These are phyloP conservation scores for Pulchroboletus neoregius DNA, from an alignment of 1,284 basidiomycete species.

Conservation along the genomic window DNA sequence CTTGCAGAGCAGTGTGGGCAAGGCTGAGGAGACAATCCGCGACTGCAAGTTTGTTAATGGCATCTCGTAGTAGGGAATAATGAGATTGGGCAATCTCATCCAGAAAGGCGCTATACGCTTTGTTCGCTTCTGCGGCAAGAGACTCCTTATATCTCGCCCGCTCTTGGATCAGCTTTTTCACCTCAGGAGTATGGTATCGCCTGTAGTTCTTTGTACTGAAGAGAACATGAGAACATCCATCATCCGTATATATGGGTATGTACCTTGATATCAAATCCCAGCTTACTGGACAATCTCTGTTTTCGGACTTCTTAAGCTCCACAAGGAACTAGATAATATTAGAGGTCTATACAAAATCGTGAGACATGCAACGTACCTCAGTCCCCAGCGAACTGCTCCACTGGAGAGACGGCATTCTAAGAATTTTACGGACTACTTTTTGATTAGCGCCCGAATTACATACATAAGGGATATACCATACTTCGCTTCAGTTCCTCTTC, in stretches of 20 bases:
- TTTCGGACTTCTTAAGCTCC: conserved; percentile 73
- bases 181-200: conserved; percentile 80
- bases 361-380: conserved; percentile 50
- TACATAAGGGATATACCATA: conserved; percentile 29
- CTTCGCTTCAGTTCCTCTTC: conserved; percentile 70
- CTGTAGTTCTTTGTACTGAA: conserved; percentile 69
- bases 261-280: conserved; percentile 82
- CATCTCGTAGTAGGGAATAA: conserved; percentile 69
- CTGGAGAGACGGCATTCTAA: conserved; percentile 74
- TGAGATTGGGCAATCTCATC: conserved; percentile 60
- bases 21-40: conserved; percentile 78
- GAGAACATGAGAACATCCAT: conserved; percentile 10
- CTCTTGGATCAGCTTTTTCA: conserved; percentile 65
- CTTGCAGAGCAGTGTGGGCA: conserved; percentile 65
- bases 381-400: conserved; percentile 68
- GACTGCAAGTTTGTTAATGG: conserved; percentile 73
- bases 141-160: conserved; percentile 77
- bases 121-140: conserved; percentile 63
- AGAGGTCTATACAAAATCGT: neutral
- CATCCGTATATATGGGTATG: conserved; percentile 5
- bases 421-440: conserved; percentile 60
- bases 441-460: conserved; percentile 8
- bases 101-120: conserved; percentile 69
- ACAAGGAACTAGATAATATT: conserved; percentile 58
- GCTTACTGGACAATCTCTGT: conserved; percentile 68